Evolutionary conservation across 805 yeast genomes (phyloP).

Genomic region (Lipomyces starkeyi): DNA sequence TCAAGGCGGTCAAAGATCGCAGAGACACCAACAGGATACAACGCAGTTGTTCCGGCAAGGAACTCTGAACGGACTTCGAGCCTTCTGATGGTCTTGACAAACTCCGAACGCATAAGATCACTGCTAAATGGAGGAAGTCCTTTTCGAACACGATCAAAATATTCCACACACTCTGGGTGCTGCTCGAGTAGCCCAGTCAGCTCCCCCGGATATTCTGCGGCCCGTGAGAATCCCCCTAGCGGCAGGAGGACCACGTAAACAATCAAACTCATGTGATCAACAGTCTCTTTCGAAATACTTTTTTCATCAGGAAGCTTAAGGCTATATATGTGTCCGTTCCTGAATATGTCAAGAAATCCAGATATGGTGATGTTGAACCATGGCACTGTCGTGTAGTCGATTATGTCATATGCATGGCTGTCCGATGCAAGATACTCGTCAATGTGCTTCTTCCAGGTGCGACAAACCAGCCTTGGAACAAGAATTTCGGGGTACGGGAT

Average conservation of each 20-base stretch:
- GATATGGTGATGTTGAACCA: neutral
- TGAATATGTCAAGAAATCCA: slow-evolving; percentile 1
- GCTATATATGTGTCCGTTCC: neutral
- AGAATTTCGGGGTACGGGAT: neutral
- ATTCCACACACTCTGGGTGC: slow-evolving; percentile 3
- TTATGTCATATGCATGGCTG: neutral
- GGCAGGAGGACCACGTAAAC: neutral
- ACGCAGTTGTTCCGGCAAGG: neutral
- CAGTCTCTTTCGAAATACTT: slow-evolving; percentile 1
- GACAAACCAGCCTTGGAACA: neutral
- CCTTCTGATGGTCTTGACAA: neutral
- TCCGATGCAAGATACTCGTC: neutral
- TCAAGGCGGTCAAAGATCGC: neutral
- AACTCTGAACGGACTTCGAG: neutral
- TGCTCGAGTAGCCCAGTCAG: neutral
- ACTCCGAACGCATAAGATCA: neutral
- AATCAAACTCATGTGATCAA: neutral
- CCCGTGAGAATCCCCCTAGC: neutral
- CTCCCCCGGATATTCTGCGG: neutral
- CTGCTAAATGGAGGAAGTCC: neutral
- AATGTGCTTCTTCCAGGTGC: neutral
- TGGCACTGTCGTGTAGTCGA: neutral
- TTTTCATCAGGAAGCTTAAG: neutral
- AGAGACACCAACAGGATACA: neutral
- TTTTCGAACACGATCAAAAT: neutral